phyloP scores from a whole-genome alignment of 108 stramenopile genomes.

The Licmophora abbreviata region DNA sequence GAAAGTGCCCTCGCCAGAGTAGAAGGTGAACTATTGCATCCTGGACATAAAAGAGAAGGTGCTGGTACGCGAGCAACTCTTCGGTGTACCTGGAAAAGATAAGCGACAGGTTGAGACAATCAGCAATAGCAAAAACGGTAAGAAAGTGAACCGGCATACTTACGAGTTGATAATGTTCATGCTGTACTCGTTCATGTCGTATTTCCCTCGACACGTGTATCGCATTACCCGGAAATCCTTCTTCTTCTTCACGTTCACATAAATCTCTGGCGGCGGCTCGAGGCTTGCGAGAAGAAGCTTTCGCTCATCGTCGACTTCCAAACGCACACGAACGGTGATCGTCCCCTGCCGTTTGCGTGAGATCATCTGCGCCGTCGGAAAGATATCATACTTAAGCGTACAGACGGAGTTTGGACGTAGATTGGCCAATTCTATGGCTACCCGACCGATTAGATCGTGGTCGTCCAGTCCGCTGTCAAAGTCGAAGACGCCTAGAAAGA shows the following conservation, averaged over 20 bases:
- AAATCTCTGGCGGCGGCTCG: constrained; percentile 33
- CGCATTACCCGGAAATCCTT: constrained; percentile 62
- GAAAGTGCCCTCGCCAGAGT: constrained; percentile 58
- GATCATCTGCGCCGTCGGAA: constrained; percentile 22
- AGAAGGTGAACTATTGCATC: constrained; percentile 51
- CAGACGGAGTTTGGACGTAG: constrained; percentile 52
- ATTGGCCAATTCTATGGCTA: constrained; percentile 60
- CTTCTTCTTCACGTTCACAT: constrained; percentile 51
- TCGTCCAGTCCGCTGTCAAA: constrained; percentile 35
- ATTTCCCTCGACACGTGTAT: constrained; percentile 47
- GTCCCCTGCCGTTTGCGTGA: constrained; percentile 22
- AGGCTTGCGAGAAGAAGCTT: constrained; percentile 35
- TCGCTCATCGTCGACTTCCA: constrained; percentile 55
- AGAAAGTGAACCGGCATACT: constrained; percentile 3
- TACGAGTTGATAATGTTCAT: constrained; percentile 23
- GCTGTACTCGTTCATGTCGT: constrained; percentile 36
- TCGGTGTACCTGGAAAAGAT: constrained; percentile 18
- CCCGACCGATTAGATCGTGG: constrained; percentile 70
- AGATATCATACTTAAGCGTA: constrained; percentile 52
- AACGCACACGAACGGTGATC: constrained; percentile 28
- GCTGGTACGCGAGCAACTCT: constrained; percentile 33
- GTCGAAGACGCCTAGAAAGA: constrained; percentile 71
- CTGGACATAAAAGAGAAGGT: constrained; percentile 33
- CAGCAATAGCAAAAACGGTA: neutral
- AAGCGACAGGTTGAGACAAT: constrained; percentile 4